Conservation (phyloP, 1,284 basidiomycete species). For the Microbotryum scabiosae region DNA sequence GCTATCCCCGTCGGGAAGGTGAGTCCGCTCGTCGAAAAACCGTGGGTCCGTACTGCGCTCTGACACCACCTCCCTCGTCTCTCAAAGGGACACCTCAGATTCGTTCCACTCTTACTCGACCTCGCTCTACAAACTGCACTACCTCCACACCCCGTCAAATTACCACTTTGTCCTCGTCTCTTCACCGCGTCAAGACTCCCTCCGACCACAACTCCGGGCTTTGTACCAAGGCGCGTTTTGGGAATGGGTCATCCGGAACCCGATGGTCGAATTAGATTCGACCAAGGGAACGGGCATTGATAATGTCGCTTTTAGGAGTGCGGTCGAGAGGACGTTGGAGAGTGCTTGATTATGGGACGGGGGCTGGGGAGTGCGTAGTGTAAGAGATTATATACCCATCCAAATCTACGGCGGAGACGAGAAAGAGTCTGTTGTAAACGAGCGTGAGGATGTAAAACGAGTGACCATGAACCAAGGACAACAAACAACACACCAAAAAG, state of each 20-base stretch:
- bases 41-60: conserved; percentile 4
- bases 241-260: conserved; percentile 87
- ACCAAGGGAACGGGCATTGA: conserved; percentile 60
- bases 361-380: no score
- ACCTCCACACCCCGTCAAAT: conserved; percentile 82
- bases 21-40: not conserved
- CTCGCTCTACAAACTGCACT: conserved; percentile 83
- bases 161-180: conserved; percentile 95
- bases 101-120: conserved; percentile 86
- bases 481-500: no score
- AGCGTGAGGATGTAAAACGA: no score
- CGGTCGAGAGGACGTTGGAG: conserved; percentile 28
- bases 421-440: no score
- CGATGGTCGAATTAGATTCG: conserved; percentile 51
- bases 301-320: conserved; percentile 52
- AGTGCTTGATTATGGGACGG: no score
- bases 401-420: no score
- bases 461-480: no score
- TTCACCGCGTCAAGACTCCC: conserved; percentile 33
- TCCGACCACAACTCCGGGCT: conserved; percentile 74
- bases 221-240: conserved; percentile 87
- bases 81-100: conserved; percentile 54
- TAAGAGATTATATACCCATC: no score
- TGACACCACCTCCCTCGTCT: not conserved
- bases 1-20: conserved; percentile 41